Base-by-base conservation (phyloP, 164 flowering plant species). In the Magnolia sinica region DNA sequence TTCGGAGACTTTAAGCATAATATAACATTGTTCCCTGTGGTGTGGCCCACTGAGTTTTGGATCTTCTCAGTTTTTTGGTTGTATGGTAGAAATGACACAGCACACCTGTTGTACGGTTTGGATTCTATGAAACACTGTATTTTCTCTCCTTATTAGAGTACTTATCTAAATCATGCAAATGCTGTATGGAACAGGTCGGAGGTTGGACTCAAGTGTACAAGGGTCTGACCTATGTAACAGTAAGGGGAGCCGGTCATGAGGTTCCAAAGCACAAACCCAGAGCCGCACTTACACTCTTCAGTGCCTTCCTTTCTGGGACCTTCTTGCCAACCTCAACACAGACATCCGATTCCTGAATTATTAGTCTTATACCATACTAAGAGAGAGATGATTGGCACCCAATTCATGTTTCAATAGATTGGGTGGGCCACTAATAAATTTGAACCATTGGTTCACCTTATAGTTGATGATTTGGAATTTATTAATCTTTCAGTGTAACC, bases 221-320 rank as follows among this genome's bases (percentile, higher is more conserved):
- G 1, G 96, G 98, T 68, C 90, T 93, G 16, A 90, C 87, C 31
- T 89, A 91, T 73, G 95, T 91, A 18, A 73, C 89, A 8, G 92
- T 92, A 70, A 90, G 98, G 74, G 97, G 98, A 79, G 98, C 98
- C 29, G 98, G 98, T 7, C 98, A 94, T 82, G 91, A 91, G 84
- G 94, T 94, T 19, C 88, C 95, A 70, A 79, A 90, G 76, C 92
- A 89, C 79, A 88, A 75, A 81, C 95, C 97, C 9, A 89, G 91
- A 74, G 86, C 76, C 64, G 91, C 98, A 79, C 88, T 92, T 1
- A 67, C 84, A 2, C 86, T 93, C n/a, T 4, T 87, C 78, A 86
- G 87, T 78, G 76, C 89, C 59, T 94, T 88, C 86, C 73, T 92
- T 55, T 73, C 90, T 16, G 98, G 95, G 80, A 81, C 70, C 18